phyloP scores from a whole-genome alignment of 1,284 basidiomycete genomes.

The Boletus hoseneyae region DNA sequence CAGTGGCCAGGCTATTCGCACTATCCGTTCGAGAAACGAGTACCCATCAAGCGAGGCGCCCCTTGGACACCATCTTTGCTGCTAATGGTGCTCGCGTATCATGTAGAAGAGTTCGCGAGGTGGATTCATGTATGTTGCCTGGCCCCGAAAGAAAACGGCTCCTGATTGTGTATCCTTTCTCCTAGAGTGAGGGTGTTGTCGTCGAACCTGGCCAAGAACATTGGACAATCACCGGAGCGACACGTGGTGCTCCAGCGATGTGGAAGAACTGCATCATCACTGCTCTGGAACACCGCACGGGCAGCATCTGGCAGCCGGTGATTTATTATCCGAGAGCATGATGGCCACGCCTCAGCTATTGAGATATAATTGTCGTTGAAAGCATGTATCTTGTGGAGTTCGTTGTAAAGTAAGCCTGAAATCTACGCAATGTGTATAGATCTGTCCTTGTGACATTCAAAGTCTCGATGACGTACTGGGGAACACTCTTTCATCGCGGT shows the following conservation, averaged over 20 bases:
- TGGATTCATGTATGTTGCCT: conserved; percentile 27
- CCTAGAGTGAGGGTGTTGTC: conserved; percentile 23
- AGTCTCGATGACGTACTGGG: background rate
- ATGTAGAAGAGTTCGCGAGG: conserved; percentile 28
- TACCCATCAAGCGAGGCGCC: conserved; percentile 22
- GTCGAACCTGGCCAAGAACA: conserved; percentile 34
- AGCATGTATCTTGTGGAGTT: conserved; percentile 6
- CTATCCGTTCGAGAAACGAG: conserved; percentile 31
- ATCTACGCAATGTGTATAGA: conserved; percentile 9
- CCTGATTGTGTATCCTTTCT: background rate
- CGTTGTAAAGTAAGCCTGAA: conserved; percentile 13
- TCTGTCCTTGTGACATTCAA: background rate
- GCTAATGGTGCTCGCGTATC: conserved; percentile 27
- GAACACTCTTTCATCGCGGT: too few relatives aligned
- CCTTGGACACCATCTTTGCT: conserved; percentile 23
- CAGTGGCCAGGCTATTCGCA: conserved; percentile 37
- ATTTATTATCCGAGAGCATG: conserved; percentile 28
- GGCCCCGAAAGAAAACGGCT: background rate
- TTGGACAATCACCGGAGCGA: conserved; percentile 30
- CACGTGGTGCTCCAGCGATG: conserved; percentile 11
- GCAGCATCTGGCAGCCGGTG: conserved; percentile 41
- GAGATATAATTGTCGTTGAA: conserved; percentile 8
- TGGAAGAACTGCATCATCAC: conserved; percentile 37
- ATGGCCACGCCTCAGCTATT: conserved; percentile 16
- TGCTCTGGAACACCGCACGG: conserved; percentile 37